phyloP scores from a whole-genome alignment of 2,329 filamentous ascomycete genomes.

The Hymenoscyphus occultus region DNA sequence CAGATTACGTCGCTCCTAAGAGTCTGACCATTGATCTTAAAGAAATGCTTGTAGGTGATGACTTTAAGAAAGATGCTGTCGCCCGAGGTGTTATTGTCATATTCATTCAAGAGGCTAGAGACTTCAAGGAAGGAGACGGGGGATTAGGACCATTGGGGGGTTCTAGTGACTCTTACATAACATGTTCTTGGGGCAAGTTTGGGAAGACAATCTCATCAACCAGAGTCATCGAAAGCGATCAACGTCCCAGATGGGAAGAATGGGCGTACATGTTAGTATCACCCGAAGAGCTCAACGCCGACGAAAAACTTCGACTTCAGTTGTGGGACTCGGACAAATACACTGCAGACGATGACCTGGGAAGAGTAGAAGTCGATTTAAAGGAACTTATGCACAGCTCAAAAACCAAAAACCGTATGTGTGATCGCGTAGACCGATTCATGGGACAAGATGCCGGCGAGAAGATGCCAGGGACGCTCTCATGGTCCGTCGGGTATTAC shows the following conservation, averaged over 20 bases:
- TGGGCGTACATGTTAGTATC: slow-evolving; percentile 67
- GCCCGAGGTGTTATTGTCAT: slow-evolving; percentile 64
- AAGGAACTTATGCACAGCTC: slow-evolving; percentile 60
- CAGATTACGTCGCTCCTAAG: slow-evolving; percentile 74
- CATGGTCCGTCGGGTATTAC: slow-evolving; percentile 71
- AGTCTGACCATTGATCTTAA: slow-evolving; percentile 71
- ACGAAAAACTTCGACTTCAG: slow-evolving; percentile 66
- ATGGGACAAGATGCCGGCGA: slow-evolving; percentile 62
- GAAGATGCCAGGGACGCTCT: slow-evolving; percentile 64
- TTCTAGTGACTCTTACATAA: slow-evolving; percentile 68
- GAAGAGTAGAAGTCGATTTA: slow-evolving; percentile 67
- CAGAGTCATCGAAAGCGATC: slow-evolving; percentile 61
- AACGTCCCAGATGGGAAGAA: slow-evolving; percentile 70
- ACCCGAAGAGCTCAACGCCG: slow-evolving; percentile 67
- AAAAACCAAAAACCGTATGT: slow-evolving; percentile 59
- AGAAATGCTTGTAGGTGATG: slow-evolving; percentile 73
- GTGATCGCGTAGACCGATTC: slow-evolving; percentile 63
- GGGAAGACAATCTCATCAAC: slow-evolving; percentile 67
- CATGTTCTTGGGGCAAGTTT: slow-evolving; percentile 75
- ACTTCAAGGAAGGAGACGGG: slow-evolving; percentile 69
- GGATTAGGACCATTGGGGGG: slow-evolving; percentile 59
- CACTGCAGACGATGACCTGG: slow-evolving; percentile 71
- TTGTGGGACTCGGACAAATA: slow-evolving; percentile 74
- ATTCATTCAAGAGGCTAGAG: slow-evolving; percentile 62
- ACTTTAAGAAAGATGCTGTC: slow-evolving; percentile 73